Conservation (phyloP, 805 yeast species). For the Ogataea zsoltii region DNA sequence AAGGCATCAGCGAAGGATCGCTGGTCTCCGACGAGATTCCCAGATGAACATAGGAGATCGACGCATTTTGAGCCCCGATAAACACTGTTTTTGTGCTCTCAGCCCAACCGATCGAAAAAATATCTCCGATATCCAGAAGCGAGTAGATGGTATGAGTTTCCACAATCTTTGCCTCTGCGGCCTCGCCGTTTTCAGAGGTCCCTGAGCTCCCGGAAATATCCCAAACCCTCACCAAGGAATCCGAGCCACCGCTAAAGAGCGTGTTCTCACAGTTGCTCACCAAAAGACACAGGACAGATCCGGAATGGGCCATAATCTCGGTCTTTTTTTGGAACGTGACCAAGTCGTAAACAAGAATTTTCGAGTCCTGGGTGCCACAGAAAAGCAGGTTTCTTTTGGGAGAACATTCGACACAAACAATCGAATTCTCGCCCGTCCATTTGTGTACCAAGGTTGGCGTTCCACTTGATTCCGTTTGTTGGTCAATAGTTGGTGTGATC, state of each 20-base stretch:
- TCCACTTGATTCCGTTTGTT: not conserved
- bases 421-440: slow-evolving; percentile 75
- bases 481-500: not conserved
- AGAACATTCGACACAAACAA: slow-evolving; percentile 68
- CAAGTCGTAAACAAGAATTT: slow-evolving; percentile 69
- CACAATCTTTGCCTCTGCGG: not conserved
- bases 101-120: slow-evolving; percentile 79
- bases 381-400: slow-evolving; percentile 60
- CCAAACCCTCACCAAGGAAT: slow-evolving; percentile 88
- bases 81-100: slow-evolving; percentile 59
- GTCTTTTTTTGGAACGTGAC: slow-evolving; percentile 57
- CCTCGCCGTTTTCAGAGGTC: slow-evolving; percentile 5
- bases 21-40: slow-evolving; percentile 22
- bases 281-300: slow-evolving; percentile 73
- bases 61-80: slow-evolving; percentile 92
- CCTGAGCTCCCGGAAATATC: slow-evolving; percentile 44
- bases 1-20: slow-evolving; percentile 49
- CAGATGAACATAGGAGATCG: slow-evolving; percentile 69
- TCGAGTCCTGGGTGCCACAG: slow-evolving; percentile 90
- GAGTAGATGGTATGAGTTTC: slow-evolving; percentile 75
- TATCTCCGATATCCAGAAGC: slow-evolving; percentile 87
- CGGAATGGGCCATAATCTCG: slow-evolving; percentile 61
- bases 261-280: slow-evolving; percentile 53
- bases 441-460: slow-evolving; percentile 44
- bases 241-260: slow-evolving; percentile 86